Percentiles rank a stretch among this genome's conserved stretches.
Evolutionary conservation across 2,329 filamentous ascomycete species (phyloP).

Genomic region (Stachybotrys chartarum): DNA sequence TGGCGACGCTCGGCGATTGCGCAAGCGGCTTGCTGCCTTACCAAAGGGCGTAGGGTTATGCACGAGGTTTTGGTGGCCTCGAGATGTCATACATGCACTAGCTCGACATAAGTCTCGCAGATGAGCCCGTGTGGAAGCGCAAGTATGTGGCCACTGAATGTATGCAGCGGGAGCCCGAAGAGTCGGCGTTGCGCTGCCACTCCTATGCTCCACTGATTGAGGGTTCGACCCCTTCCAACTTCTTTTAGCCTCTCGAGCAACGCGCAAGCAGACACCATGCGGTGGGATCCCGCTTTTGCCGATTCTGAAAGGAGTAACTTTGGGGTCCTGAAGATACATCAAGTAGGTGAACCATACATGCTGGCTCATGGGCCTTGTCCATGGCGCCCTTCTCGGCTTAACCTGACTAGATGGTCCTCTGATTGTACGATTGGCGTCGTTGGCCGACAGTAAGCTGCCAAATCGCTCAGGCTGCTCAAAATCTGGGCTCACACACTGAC

Average conservation of each 20-base stretch:
- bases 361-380: slow-evolving; percentile 58
- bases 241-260: slow-evolving; percentile 58
- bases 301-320: slow-evolving; percentile 58
- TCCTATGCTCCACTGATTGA: slow-evolving; percentile 29
- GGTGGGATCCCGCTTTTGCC: slow-evolving; percentile 58
- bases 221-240: slow-evolving; percentile 58
- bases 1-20: slow-evolving; percentile 41
- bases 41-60: slow-evolving; percentile 50
- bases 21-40: slow-evolving; percentile 39
- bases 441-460: slow-evolving; percentile 13
- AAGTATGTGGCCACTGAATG: slow-evolving; percentile 58
- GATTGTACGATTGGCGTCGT: slow-evolving; percentile 24
- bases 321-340: slow-evolving; percentile 59
- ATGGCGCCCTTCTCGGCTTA: slow-evolving; percentile 32
- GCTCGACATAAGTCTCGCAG: slow-evolving; percentile 56
- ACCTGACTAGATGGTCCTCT: slow-evolving; percentile 10
- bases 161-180: slow-evolving; percentile 38
- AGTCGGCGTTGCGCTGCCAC: slow-evolving; percentile 50
- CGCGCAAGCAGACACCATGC: slow-evolving; percentile 55
- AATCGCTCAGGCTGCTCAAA: slow-evolving; percentile 18
- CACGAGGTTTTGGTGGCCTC: slow-evolving; percentile 39
- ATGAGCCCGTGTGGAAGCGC: slow-evolving; percentile 53
- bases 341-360: slow-evolving; percentile 61
- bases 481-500: slow-evolving; percentile 45
- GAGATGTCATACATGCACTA: slow-evolving; percentile 38